phyloP scores from a whole-genome alignment of 768 basidiomycete genomes.

The Suillus variegatus region DNA sequence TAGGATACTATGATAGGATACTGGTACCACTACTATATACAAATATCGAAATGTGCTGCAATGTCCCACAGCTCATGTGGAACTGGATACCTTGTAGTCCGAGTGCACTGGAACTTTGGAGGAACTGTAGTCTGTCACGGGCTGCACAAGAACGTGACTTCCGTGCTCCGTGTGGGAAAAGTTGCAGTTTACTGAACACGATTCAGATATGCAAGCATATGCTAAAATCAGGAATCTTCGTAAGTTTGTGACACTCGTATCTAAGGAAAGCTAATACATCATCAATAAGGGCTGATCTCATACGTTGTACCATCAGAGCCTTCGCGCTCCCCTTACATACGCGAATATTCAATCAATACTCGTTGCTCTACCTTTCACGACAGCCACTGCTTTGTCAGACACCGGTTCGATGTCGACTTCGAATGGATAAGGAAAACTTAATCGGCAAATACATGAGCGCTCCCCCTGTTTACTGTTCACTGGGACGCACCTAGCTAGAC shows the following conservation, averaged over 20 bases:
- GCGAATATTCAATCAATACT: background rate
- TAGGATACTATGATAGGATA: too few species aligned
- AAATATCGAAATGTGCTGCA: too few species aligned
- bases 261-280: background rate
- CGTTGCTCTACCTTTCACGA: slow-evolving; percentile 8
- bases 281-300: background rate
- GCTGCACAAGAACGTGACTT: too few species aligned
- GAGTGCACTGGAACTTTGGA: too few species aligned
- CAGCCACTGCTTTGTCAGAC: slow-evolving; percentile 13
- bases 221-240: background rate
- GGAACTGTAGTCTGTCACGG: too few species aligned
- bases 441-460: background rate
- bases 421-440: slow-evolving; percentile 15
- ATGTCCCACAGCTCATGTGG: too few species aligned
- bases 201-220: background rate
- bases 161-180: too few species aligned
- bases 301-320: background rate
- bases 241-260: background rate
- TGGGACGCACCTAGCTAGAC: background rate
- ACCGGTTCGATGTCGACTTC: slow-evolving; percentile 14
- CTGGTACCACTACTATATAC: too few species aligned
- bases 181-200: too few species aligned
- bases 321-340: background rate
- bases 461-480: background rate
- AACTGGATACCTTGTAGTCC: too few species aligned